phyloP scores from a whole-genome alignment of 1,139 yeast species.

The Hyphopichia khmerensis region DNA sequence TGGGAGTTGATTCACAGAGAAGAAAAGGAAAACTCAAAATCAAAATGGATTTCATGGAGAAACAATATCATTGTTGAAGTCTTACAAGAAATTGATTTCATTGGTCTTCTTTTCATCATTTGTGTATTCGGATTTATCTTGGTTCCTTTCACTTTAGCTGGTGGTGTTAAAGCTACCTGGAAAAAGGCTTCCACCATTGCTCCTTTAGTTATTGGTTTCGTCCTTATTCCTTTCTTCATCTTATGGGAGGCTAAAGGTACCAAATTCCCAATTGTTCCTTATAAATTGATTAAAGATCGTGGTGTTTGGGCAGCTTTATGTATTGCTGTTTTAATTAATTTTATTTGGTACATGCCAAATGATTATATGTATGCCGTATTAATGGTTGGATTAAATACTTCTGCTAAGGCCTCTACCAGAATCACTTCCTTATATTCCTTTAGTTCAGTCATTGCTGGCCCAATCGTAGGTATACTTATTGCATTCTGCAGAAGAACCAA shows the following conservation, averaged over 20 bases:
- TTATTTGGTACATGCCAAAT: conserved; percentile 67
- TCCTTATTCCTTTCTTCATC: conserved; percentile 51
- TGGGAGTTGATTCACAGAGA: conserved; percentile 28
- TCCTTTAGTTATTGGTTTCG: conserved; percentile 64
- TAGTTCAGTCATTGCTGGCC: conserved; percentile 62
- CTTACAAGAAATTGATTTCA: conserved; percentile 53
- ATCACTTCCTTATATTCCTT: conserved; percentile 63
- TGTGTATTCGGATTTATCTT: conserved; percentile 58
- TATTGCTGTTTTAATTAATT: conserved; percentile 54
- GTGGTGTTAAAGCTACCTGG: conserved; percentile 55
- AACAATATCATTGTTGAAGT: conserved; percentile 14
- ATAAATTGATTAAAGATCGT: conserved; percentile 56
- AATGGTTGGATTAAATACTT: conserved; percentile 59
- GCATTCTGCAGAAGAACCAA: conserved; percentile 54
- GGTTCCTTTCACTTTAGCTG: conserved; percentile 54
- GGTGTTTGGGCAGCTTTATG: conserved; percentile 55
- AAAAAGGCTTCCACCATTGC: conserved; percentile 51
- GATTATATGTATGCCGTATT: conserved; percentile 66
- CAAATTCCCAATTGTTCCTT: conserved; percentile 58
- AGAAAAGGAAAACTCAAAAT: conserved; percentile 17
- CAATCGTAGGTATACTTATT: conserved; percentile 56
- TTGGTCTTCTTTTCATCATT: conserved; percentile 52
- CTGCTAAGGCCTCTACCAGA: conserved; percentile 61
- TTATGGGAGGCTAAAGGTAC: conserved; percentile 56
- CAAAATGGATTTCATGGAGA: conserved; percentile 12